phyloP scores from a whole-genome alignment of 768 basidiomycete species.

The Leucogyrophana mollusca region DNA sequence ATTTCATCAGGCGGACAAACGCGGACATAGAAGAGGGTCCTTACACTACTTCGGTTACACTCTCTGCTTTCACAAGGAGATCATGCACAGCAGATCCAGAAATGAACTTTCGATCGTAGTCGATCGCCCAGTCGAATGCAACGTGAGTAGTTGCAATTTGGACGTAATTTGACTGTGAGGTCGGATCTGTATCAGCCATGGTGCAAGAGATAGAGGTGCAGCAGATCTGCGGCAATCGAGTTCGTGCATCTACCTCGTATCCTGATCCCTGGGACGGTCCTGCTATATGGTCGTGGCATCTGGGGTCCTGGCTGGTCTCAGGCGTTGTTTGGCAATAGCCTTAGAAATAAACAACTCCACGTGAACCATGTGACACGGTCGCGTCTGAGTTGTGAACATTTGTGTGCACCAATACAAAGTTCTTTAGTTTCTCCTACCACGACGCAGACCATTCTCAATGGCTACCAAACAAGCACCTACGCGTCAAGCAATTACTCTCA shows the following conservation, averaged over 20 bases:
- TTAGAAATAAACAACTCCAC: constrained; percentile 13
- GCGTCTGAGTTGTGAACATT: neutral
- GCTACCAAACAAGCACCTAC: constrained; percentile 45
- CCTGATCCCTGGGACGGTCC: too few species aligned
- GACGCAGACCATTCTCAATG: constrained; percentile 24
- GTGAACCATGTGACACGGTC: constrained; percentile 7
- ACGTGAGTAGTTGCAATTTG: constrained; percentile 48
- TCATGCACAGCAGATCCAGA: constrained; percentile 47
- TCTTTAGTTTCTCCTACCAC: neutral
- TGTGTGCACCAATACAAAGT: constrained; percentile 10
- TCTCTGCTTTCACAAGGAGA: constrained; percentile 35
- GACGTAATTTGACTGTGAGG: constrained; percentile 59
- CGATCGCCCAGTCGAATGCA: constrained; percentile 54
- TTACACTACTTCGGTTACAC: constrained; percentile 43
- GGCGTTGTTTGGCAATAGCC: constrained; percentile 12
- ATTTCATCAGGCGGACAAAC: neutral
- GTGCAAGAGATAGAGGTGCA: neutral
- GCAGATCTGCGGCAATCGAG: too few species aligned
- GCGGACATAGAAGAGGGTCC: constrained; percentile 2
- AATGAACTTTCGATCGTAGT: constrained; percentile 48
- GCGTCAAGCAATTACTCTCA: constrained; percentile 86
- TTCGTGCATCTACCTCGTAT: too few species aligned
- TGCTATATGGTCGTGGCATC: too few species aligned
- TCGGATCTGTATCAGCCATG: constrained; percentile 27
- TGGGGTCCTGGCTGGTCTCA: too few species aligned